A percentile compares a stretch with the other conserved stretches of the same genome.
Conservation (phyloP, 768 basidiomycete genomes). For the Kwoniella bestiolae region DNA sequence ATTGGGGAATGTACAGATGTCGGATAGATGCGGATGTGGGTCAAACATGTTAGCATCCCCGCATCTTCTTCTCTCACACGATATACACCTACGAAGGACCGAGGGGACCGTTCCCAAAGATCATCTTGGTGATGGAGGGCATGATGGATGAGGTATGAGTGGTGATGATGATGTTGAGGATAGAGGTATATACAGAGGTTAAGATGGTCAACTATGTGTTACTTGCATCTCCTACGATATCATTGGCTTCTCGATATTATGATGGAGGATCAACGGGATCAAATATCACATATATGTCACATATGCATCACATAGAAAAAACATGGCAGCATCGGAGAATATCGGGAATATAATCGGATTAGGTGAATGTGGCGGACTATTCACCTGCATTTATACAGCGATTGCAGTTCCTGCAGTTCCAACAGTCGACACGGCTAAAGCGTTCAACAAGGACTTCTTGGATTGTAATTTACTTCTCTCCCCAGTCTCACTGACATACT, state of each 20-base stretch:
- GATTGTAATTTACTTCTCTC: too few species aligned
- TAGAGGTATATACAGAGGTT: too few species aligned
- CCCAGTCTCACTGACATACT: too few species aligned
- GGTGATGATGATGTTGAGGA: neutral
- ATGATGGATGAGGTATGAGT: conserved; percentile 9
- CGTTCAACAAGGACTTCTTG: too few species aligned
- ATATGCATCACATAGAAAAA: neutral
- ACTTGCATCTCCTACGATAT: conserved; percentile 10
- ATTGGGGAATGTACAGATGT: neutral
- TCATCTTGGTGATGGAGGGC: conserved; percentile 32
- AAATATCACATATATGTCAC: conserved; percentile 5
- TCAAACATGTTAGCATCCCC: conserved; percentile 4
- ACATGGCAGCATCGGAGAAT: neutral
- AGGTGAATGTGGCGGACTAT: neutral
- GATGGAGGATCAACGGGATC: neutral
- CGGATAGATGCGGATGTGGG: conserved; percentile 9
- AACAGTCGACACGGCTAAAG: too few species aligned
- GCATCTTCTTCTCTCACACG: neutral
- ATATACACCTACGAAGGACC: conserved; percentile 46
- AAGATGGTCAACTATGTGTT: too few species aligned
- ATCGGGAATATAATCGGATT: neutral
- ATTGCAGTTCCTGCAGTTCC: neutral
- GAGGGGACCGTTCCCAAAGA: conserved; percentile 47
- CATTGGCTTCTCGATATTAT: conserved; percentile 4
- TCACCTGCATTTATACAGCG: neutral